Base-by-base conservation (phyloP, 108 stramenopile species). In the Cyclotella cryptica region DNA sequence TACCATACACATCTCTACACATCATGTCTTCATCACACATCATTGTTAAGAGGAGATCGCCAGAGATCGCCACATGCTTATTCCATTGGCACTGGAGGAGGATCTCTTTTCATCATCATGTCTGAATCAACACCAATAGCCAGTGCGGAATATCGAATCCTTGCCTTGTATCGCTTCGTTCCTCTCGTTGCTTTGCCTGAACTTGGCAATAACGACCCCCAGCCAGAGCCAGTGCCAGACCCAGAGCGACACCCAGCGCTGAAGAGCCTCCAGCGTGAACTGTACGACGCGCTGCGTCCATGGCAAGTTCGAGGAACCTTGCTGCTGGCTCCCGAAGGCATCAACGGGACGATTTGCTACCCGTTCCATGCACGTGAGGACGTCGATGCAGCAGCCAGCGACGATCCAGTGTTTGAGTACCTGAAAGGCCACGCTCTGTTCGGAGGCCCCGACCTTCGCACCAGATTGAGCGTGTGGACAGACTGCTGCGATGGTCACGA, bases 321-420 rank as follows among this genome's bases (percentile, higher is more conserved):
- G 28, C 59, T 94, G 72, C 22, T 92, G 2, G 90, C 93, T 1
- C 68, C 79, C 11, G 93, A 94, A 69, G 93, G 93, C 5, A 94
- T 94, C 66, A 94, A 94, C 74, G 93, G 93, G 26, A 94, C 93
- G 0, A 90, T 94, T 81, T 91, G 87, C 35, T 91, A 90, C 79
- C 91, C 91, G 17, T 80, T 35, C 24, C 53, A 44, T 41, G 26
- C 70, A 40, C 54, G 52, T 28, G 45, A 21, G 60, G 71, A 42
- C 40, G 26, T 52, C 1, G 35, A 27, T 28, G 65, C 66, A 19
- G 42, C 58, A 42, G 66, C 69, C 2, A 64, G 82, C 9, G 61
- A 81, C 49, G 86, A 84, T 75, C 74, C 79, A 14, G 82, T 83
- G 57, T 28, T 27, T 10, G 42, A 8, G 1, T 83, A 74, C 62